These are phyloP conservation scores for Trichophyton mentagrophytes DNA, from an alignment of 2,329 filamentous ascomycete species.

Conservation along the genomic window DNA sequence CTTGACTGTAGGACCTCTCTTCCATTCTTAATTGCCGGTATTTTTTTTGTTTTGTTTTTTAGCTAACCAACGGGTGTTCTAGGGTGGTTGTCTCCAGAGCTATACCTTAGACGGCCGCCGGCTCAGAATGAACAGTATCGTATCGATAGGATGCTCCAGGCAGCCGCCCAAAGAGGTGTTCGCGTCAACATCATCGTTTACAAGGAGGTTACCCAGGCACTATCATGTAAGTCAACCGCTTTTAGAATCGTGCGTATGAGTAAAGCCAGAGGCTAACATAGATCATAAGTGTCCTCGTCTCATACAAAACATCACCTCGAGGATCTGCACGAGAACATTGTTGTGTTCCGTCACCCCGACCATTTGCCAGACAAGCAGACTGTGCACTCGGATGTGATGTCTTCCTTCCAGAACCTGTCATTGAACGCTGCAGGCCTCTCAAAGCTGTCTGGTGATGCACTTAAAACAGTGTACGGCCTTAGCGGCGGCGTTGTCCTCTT, in stretches of 20 bases:
- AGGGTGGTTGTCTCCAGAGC: conserved; percentile 90
- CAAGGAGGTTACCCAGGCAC: conserved; percentile 72
- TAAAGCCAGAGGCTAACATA: not conserved
- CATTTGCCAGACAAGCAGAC: conserved; percentile 64
- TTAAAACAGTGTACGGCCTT: conserved; percentile 71
- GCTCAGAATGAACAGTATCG: conserved; percentile 73
- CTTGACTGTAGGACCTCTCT: conserved; percentile 58
- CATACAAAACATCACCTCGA: conserved; percentile 94
- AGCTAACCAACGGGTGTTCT: conserved; percentile 27
- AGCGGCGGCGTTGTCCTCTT: conserved; percentile 82
- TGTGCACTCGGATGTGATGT: conserved; percentile 45
- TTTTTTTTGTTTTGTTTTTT: not conserved
- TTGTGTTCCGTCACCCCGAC: conserved; percentile 82
- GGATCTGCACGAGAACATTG: conserved; percentile 90
- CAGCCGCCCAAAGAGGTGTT: conserved; percentile 79
- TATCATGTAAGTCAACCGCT: conserved; percentile 52
- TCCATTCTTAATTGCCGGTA: conserved; percentile 48
- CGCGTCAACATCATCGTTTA: conserved; percentile 91
- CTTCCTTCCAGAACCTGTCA: conserved; percentile 44
- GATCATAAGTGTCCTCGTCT: conserved; percentile 44
- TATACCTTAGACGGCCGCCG: conserved; percentile 72
- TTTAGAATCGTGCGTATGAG: conserved; percentile 8
- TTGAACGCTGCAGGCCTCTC: conserved; percentile 44
- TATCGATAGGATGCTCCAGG: conserved; percentile 74
- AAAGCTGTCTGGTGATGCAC: conserved; percentile 56